These are phyloP conservation scores for Debaryomyces sp. DNA, from an alignment of 1,139 yeast genomes.

Conservation along the genomic window DNA sequence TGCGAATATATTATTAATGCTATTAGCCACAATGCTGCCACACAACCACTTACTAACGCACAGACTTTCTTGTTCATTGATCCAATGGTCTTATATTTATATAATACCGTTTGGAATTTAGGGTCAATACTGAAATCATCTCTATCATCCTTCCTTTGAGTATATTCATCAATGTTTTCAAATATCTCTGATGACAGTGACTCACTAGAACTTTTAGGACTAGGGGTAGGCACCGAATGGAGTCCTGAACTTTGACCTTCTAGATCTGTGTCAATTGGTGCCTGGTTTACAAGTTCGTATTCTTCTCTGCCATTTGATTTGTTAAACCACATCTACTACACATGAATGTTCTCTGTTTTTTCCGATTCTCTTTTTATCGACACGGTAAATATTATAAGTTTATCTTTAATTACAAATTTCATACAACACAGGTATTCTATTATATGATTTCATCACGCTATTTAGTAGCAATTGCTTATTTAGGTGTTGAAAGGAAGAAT, in stretches of 20 bases:
- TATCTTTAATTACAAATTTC: background rate
- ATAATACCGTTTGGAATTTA: slow-evolving; percentile 26
- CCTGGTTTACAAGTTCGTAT: slow-evolving; percentile 28
- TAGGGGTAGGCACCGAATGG: background rate
- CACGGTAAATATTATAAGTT: background rate
- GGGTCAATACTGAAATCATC: slow-evolving; percentile 30
- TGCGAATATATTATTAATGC: slow-evolving; percentile 36
- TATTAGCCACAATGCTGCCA: slow-evolving; percentile 28
- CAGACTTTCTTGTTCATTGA: slow-evolving; percentile 12
- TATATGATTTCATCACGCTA: background rate
- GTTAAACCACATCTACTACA: slow-evolving; percentile 7
- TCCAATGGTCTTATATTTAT: slow-evolving; percentile 20
- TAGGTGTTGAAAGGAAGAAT: background rate
- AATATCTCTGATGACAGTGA: slow-evolving; percentile 32
- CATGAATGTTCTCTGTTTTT: background rate
- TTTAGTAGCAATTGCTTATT: background rate
- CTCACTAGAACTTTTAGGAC: slow-evolving; percentile 16
- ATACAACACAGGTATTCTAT: background rate
- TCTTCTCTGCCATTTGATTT: slow-evolving; percentile 17
- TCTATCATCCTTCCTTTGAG: slow-evolving; percentile 9
- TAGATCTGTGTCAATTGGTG: background rate
- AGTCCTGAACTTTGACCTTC: slow-evolving; percentile 1
- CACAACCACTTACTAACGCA: slow-evolving; percentile 4
- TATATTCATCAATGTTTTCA: slow-evolving; percentile 28
- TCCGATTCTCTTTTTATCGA: background rate